Conservation (phyloP, 805 yeast species). For the Teunomyces aglyptinius region DNA sequence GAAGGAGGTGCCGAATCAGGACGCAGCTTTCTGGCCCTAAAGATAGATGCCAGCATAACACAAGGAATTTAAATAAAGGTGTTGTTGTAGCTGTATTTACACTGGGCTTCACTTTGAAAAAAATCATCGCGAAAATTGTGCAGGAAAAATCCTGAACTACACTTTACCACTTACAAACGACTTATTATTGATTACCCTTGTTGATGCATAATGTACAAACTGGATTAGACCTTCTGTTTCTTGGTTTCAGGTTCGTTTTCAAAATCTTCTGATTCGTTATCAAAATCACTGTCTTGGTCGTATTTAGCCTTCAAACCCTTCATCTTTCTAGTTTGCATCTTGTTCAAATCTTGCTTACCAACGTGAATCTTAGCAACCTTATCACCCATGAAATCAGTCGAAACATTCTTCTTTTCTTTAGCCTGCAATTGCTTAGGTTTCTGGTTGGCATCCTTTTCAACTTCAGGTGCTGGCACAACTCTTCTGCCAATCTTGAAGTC, state of each 20-base stretch:
- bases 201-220: constrained; percentile 3
- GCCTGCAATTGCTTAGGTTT: constrained; percentile 79
- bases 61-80: not conserved
- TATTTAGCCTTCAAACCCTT: constrained; percentile 89
- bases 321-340: constrained; percentile 96
- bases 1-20: constrained; percentile 1
- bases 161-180: not conserved
- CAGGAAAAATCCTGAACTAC: not conserved
- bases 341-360: constrained; percentile 89
- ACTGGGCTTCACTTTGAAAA: not conserved
- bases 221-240: constrained; percentile 28
- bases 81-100: not conserved
- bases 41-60: constrained; percentile 5
- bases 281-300: constrained; percentile 70
- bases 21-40: constrained; percentile 8
- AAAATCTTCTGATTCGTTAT: constrained; percentile 44
- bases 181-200: not conserved
- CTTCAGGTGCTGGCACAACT: constrained; percentile 76
- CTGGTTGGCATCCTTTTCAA: constrained; percentile 84
- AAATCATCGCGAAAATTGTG: not conserved
- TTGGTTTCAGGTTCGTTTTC: constrained; percentile 26
- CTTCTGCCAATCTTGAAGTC: constrained; percentile 91
- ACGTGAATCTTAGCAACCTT: constrained; percentile 95
- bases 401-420: constrained; percentile 84
- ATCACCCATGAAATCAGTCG: constrained; percentile 88